Evolutionary conservation across 1,139 yeast species (phyloP), one percentile per base, ranked within the genome.

Genomic region (Eremothecium cymbalariae): DNA sequence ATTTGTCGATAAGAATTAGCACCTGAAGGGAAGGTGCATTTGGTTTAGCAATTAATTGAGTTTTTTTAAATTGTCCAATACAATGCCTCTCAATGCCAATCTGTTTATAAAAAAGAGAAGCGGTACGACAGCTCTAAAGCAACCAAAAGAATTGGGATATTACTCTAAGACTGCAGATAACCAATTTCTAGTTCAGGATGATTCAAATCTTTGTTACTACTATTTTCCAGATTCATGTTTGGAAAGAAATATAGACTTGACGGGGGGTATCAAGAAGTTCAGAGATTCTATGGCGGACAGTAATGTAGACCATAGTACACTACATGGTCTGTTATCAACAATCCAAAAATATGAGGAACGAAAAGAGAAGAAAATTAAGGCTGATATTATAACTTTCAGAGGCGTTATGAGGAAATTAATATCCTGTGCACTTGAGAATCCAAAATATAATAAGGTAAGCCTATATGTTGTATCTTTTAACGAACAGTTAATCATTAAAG

Each of bases 401-500:
- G 96, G 96, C 1, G 62, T 84, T 28, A 73, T 88, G 75, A 70
- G 50, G 25, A 51, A 49, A 29, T 34, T 53, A 20, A 47, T 53
- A 11, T 40, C 50, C 4, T 19, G 36, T 28, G 53, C 59, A 7
- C 53, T 55, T 39, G 59, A 55, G 33, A 47, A 42, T 34, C 37
- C 53, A 3, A 44, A 47, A 11, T 47, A 42, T 18, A 53, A 81
- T 38, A 69, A 72, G n/a, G 59, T 86, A 12, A 75, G 74, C 42
- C 61, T 82, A 37, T 75, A 83, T 43, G 60, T 83, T 6, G 71
- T 67, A 5, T 64, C 64, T 18, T 85, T 71, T 55, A 95, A 88
- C 54, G 94, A 90, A 0, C 95, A 85, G 50, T 58, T 90, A n/a
- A 84, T 86, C 55, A 74, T 90, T 30, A 82, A 78, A 47, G 69